Evolutionary conservation across 202 grass and related monocot species (phyloP).

Genomic region (Musa balbisiana): DNA sequence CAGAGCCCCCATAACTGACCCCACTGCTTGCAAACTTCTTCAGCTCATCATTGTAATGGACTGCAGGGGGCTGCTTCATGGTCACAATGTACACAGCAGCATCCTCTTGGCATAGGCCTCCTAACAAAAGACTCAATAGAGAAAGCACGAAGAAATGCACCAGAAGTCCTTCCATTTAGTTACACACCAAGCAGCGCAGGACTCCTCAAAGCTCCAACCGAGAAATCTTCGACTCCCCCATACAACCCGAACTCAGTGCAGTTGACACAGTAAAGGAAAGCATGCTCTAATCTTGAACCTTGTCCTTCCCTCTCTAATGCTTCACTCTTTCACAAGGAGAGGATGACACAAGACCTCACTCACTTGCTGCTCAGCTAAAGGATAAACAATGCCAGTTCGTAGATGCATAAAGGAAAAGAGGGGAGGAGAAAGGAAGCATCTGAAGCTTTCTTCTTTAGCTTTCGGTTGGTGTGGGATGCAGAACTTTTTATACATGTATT

Average conservation of each 20-base stretch:
- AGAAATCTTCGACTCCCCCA: background rate
- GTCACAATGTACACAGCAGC: conserved; percentile 82
- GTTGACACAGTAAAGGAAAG: background rate
- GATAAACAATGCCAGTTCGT: background rate
- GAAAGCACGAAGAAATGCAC: conserved; percentile 6
- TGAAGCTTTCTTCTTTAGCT: background rate
- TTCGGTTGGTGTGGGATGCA: background rate
- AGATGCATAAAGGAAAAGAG: background rate
- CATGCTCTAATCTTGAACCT: background rate
- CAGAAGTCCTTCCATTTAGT: conserved; percentile 1
- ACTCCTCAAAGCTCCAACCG: background rate
- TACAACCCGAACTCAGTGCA: background rate
- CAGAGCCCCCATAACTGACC: conserved; percentile 30
- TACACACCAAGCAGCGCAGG: background rate
- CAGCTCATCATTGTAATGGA: conserved; percentile 45
- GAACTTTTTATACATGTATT: background rate
- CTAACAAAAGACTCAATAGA: conserved; percentile 24
- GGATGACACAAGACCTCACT: background rate
- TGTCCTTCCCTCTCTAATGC: background rate
- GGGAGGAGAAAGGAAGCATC: conserved; percentile 1
- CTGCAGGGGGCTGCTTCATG: conserved; percentile 59
- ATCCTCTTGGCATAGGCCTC: conserved; percentile 46
- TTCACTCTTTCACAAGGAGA: conserved; percentile 3
- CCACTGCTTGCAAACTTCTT: conserved; percentile 41
- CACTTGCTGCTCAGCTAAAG: no score